Base-by-base conservation (phyloP, 2,329 filamentous ascomycete genomes). In the Penicillium paneum region DNA sequence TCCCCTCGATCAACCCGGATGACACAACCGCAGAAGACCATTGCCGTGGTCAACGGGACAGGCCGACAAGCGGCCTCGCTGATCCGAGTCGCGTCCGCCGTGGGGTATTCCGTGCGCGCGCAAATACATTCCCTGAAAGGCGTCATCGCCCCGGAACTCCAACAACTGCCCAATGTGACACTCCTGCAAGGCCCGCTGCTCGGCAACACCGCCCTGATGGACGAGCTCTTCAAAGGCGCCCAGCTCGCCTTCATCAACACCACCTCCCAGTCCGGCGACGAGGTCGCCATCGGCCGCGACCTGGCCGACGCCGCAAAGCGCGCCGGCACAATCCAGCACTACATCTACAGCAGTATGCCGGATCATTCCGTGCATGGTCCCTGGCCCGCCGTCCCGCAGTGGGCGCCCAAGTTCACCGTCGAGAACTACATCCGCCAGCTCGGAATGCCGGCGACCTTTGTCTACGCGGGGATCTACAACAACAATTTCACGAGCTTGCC, bases 381-480 rank as follows among this genome's bases (percentile, higher is more conserved):
- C 28, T 96, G 91, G 90, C 90, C 88, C 41, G 87, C 89, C 1
- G 77, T 97, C 47, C 94, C 94, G 0, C 82, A 96, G 49, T 99
- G 94, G 93, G 86, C 89, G 5, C 87, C 88, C 57, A 99, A 99
- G 75, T 91, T 95, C 74, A 87, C 89, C 46, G 88, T 97, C 39
- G 94, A 97, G 74, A 89, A 94, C 51, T 96, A 97, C 72, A 83
- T 97, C 48, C 85, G 90, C 54, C 84, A 91, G 69, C 83, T 96
- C 38, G 86, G 86, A 10, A 80, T 97, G 11, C 90, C 90, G 0
- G 86, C 92, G 1, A 97, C 93, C 0, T 97, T 96, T 72, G 87
- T 97, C 61, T 97, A 97, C 74, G 91, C 92, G 10, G 94, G 93
- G 56, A 97, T 97, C 66, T 99, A 97, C 80, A 96, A 97, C 80